Evolutionary conservation across 257 asterid genomes (phyloP), one percentile per base, ranked within the genome.

Genomic region (Nicotiana otophora): DNA sequence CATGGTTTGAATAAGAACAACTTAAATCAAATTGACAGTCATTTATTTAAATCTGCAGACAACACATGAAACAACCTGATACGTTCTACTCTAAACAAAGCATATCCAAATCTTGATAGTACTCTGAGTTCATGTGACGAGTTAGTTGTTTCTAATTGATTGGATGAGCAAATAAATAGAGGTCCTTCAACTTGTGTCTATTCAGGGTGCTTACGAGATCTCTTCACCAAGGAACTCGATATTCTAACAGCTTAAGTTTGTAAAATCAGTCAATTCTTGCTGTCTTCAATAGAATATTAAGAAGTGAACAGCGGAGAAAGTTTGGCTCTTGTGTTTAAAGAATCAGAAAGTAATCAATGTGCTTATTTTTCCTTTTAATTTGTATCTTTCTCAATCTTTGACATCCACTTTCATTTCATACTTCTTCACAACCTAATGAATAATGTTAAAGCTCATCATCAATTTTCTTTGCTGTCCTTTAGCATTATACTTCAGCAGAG

Each of bases 401-500:
- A 20, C 60, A 42, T 42, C 78, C 78, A 11, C 79, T 72, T 46
- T 72, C 79, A 72, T 75, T 72, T 51, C 62, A 51, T 75, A 48
- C 42, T 51, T 74, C 42, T 48, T 75, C 26, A 75, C 42, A 51
- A 51, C 63, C 80, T 15, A 51, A 48, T 14, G 62, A 51, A 75
- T 34, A 75, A 51, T 15, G 63, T 51, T 28, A 51, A 74, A 48
- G 70, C 17, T 58, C 48, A 53, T 69, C 19, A 57, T 70, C 81
- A n/a, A 66, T 58, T 60, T 78, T 55, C 42, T 84, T 86, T 83
- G 77, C 82, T 86, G 80, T 85, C 75, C 75, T 85, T 85, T 85
- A 96, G 99, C 99, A 96, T 85, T 96, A 89, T 86, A 90, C 93
- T 58, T 96, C 99, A 62, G 95, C 97, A 51, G 98, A 92, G 26